phyloP scores from a whole-genome alignment of 371 early-diverging fungal species.

The Zopfochytrium polystomum region DNA sequence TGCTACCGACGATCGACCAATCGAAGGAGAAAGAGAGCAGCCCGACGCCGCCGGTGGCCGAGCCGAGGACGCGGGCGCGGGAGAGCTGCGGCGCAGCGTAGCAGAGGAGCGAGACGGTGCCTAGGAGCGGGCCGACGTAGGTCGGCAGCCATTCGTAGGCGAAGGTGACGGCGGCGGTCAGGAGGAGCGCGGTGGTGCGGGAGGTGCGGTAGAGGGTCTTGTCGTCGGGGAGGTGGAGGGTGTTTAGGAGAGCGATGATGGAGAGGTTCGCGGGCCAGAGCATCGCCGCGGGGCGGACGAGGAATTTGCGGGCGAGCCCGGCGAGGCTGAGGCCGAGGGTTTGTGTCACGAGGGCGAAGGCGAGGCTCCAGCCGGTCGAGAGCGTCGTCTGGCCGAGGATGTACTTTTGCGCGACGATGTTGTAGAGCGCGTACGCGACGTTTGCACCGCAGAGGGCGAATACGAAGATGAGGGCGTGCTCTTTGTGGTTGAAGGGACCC shows the following conservation, averaged over 20 bases:
- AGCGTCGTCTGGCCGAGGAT: slow-evolving; percentile 8
- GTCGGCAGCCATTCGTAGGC: no score
- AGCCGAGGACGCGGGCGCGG: slow-evolving; percentile 13
- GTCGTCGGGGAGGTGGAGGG: no score
- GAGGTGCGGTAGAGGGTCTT: no score
- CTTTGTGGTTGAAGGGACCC: slow-evolving; percentile 29
- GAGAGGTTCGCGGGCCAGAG: slow-evolving; percentile 78
- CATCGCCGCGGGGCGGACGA: slow-evolving; percentile 84
- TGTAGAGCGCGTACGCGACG: no score
- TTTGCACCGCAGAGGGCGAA: slow-evolving; percentile 15
- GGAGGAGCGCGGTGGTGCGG: no score
- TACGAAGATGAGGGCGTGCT: no score
- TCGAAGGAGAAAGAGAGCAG: slow-evolving; percentile 29
- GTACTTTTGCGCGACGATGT: slow-evolving; percentile 24
- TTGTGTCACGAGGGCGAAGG: slow-evolving; percentile 15
- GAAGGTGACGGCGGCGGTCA: no score
- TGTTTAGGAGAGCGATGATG: slow-evolving; percentile 67
- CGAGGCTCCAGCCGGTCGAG: slow-evolving; percentile 14
- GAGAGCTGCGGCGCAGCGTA: background rate
- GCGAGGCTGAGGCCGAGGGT: slow-evolving; percentile 80
- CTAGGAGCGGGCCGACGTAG: slow-evolving; percentile 65
- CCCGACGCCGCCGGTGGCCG: slow-evolving; percentile 27
- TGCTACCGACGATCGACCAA: slow-evolving; percentile 24
- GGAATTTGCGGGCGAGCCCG: slow-evolving; percentile 67
- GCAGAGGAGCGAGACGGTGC: slow-evolving; percentile 72